Percentiles rank a stretch among this genome's conserved stretches.
These are phyloP conservation scores for Eucalyptus coolabah DNA, from an alignment of 345 rosid species.

Conservation along the genomic window DNA sequence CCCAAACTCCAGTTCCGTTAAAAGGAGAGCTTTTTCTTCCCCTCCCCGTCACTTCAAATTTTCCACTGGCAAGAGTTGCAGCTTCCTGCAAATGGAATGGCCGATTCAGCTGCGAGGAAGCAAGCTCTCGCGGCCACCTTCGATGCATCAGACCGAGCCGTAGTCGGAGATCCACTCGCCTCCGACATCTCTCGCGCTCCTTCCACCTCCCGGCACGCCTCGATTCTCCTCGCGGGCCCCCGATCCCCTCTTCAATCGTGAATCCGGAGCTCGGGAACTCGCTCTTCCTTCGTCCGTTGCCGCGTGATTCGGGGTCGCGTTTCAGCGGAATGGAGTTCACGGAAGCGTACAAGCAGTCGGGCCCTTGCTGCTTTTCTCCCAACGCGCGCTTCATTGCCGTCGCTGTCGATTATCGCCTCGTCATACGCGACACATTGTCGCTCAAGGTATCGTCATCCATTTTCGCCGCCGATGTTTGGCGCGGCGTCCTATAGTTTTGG, in stretches of 20 bases:
- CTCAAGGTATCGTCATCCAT: conserved; percentile 40
- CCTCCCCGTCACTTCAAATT: neutral
- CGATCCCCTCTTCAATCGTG: neutral
- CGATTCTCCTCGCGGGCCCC: neutral
- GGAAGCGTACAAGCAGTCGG: conserved; percentile 78
- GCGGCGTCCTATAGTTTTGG: neutral
- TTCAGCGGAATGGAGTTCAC: conserved; percentile 67
- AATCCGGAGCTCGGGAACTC: neutral
- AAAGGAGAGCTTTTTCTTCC: neutral
- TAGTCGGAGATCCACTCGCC: neutral
- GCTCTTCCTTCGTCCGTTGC: neutral
- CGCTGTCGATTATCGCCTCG: conserved; percentile 82
- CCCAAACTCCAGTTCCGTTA: neutral
- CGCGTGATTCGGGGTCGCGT: neutral
- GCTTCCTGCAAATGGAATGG: neutral
- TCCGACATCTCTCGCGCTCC: neutral
- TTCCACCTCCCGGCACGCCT: neutral
- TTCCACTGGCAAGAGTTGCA: neutral
- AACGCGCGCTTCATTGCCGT: conserved; percentile 82
- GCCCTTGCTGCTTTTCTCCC: conserved; percentile 88
- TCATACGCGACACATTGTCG: conserved; percentile 74
- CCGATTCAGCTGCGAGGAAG: neutral
- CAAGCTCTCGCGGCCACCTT: neutral
- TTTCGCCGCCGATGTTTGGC: neutral
- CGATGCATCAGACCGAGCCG: neutral